Base-by-base conservation (phyloP, 345 rosid genomes). In the Aethionema arabicum region DNA sequence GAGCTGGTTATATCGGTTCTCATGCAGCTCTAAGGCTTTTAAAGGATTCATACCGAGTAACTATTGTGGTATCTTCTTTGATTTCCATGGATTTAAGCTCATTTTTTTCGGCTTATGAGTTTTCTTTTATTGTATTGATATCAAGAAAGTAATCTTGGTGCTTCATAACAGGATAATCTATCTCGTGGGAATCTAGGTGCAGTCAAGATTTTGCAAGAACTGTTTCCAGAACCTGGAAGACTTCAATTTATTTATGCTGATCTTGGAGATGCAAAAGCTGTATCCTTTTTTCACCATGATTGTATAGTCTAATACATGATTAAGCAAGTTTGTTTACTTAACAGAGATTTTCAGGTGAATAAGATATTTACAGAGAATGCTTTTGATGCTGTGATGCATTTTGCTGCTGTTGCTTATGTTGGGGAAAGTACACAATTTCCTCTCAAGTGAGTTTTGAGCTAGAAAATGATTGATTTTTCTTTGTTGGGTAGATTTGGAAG, bases 1-100 rank as follows among this genome's bases (percentile, higher is more conserved):
- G 93, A 59, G 90, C 93, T 29, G 93, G 93, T 9, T 86, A 80
- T 50, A 86, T 86, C 8, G 93, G 93, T 62, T 86, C 93, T 53
- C 95, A 84, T 71, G 95, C 90, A 47, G 79, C 85, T 29, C 66
- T 80, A 63, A 78, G 83, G 32, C 87, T 87, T 36, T 65, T 87
- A 37, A 87, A 73, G 65, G 88, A 82, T 36, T 81, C 88, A 41
- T 72, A 84, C 65, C 76, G 86, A 33, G 95, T 87, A 11, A 84
- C 95, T 21, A 80, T 84, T 56, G 85, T 87, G 83, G 88, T 84
- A 79, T 30, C 0, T 52, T 43, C 52, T 57, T 47, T 41, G 61
- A n/a, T 42, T 52, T 36, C 33, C 61, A 15, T 52, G 29, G 35
- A 43, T 63, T 39, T 51, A 16, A 4, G 16, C n/a, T 56, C 5